Conservation (phyloP, 2,329 filamentous ascomycete species). For the Ceratocystis alfenasii region DNA sequence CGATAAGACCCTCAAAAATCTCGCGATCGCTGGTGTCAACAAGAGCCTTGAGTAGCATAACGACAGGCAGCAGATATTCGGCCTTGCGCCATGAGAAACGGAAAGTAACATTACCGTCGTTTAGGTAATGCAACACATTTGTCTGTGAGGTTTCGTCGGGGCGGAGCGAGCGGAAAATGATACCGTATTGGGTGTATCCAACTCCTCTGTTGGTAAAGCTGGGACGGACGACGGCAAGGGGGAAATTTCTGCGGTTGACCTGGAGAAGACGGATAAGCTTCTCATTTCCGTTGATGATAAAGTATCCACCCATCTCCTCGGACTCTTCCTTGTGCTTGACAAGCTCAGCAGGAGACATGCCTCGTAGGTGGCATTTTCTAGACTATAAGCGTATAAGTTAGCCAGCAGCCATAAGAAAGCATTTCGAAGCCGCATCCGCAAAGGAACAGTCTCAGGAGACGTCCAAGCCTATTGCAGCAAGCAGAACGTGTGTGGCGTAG, state of each 20-base stretch:
- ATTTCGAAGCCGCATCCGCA: too few relatives aligned
- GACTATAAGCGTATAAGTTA: constrained; percentile 42
- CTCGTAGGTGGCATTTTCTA: constrained; percentile 80
- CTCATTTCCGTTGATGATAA: constrained; percentile 94
- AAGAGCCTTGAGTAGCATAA: constrained; percentile 94
- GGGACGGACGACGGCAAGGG: constrained; percentile 82
- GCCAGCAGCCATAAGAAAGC: not conserved
- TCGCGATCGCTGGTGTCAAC: constrained; percentile 93
- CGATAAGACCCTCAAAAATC: constrained; percentile 88
- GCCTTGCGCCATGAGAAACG: constrained; percentile 96
- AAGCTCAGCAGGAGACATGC: constrained; percentile 67
- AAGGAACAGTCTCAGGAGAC: too few relatives aligned
- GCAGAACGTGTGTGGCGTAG: not conserved
- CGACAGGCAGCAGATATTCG: constrained; percentile 86
- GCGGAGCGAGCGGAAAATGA: constrained; percentile 81
- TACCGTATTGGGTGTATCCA: constrained; percentile 78
- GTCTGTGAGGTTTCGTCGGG: constrained; percentile 98
- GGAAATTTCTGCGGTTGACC: constrained; percentile 82
- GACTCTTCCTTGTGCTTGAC: constrained; percentile 87
- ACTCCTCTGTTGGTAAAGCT: constrained; percentile 82
- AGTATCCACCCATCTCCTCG: constrained; percentile 92
- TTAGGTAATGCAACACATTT: constrained; percentile 91
- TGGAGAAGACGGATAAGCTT: constrained; percentile 90
- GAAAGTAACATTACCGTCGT: constrained; percentile 91
- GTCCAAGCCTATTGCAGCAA: too few relatives aligned